Conservation (phyloP, 2,329 filamentous ascomycete genomes). For the Cytospora piceae region DNA sequence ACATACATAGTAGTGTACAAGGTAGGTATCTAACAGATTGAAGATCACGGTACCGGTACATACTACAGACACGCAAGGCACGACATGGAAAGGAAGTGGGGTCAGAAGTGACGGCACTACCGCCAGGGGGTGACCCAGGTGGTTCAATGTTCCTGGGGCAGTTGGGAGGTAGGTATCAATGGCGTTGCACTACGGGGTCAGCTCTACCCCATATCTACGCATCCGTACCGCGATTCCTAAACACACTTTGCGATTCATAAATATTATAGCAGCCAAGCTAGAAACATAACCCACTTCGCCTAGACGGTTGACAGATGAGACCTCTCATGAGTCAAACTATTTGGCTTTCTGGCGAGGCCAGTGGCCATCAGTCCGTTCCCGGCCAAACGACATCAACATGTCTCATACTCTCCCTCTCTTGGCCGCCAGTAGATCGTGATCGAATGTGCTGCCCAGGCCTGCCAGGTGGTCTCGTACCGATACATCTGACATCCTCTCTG, state of each 20-base stretch:
- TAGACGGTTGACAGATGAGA: conserved; percentile 1
- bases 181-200: too few species aligned
- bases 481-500: conserved; percentile 7
- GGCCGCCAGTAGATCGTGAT: not conserved
- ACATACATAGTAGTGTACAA: too few species aligned
- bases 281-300: not conserved
- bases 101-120: not conserved
- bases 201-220: too few species aligned
- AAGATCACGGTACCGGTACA: not conserved
- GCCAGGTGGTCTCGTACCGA: conserved; percentile 7
- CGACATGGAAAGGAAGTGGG: not conserved
- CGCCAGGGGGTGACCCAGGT: not conserved
- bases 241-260: not conserved
- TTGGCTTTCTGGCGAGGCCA: conserved; percentile 1
- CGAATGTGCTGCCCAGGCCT: not conserved
- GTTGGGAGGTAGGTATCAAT: too few species aligned
- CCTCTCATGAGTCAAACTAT: not conserved
- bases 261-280: not conserved
- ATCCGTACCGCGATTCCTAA: not conserved
- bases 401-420: not conserved
- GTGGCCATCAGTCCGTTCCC: not conserved
- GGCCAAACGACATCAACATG: not conserved
- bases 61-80: not conserved
- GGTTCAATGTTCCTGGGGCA: not conserved
- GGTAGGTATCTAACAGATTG: too few species aligned